These are phyloP conservation scores for Hanseniaspora nectarophila DNA, from an alignment of 805 yeast genomes.

Conservation along the genomic window DNA sequence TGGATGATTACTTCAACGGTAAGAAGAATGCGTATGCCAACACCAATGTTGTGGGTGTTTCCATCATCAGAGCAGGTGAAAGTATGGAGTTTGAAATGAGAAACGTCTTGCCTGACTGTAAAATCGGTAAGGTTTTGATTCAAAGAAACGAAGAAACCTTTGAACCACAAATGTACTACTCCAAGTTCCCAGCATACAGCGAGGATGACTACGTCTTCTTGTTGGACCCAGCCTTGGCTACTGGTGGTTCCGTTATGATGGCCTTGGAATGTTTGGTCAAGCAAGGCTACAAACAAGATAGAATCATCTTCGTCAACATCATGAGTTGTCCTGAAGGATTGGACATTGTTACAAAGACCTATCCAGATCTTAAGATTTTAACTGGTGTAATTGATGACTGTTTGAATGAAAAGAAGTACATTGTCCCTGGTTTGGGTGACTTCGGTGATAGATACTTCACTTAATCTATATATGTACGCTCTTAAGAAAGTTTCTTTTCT, in stretches of 20 bases:
- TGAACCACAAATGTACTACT: slow-evolving; percentile 78
- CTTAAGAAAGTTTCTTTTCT: too few relatives aligned
- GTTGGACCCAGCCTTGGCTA: slow-evolving; percentile 95
- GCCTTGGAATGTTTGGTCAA: slow-evolving; percentile 82
- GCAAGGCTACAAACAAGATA: slow-evolving; percentile 77
- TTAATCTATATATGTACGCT: too few relatives aligned
- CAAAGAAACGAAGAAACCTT: slow-evolving; percentile 99
- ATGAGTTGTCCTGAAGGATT: slow-evolving; percentile 95
- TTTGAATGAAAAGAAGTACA: slow-evolving; percentile 71
- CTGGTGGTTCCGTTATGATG: slow-evolving; percentile 97
- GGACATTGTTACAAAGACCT: slow-evolving; percentile 57
- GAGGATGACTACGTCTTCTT: slow-evolving; percentile 76
- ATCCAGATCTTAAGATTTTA: slow-evolving; percentile 76
- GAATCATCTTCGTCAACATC: slow-evolving; percentile 80
- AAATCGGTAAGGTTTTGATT: slow-evolving; percentile 91
- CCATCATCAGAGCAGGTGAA: slow-evolving; percentile 97
- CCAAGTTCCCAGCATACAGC: slow-evolving; percentile 87
- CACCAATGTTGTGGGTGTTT: slow-evolving; percentile 74
- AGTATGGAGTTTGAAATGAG: slow-evolving; percentile 97
- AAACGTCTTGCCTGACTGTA: slow-evolving; percentile 91
- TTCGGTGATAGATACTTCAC: slow-evolving; percentile 90
- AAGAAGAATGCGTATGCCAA: slow-evolving; percentile 67
- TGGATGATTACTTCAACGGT: slow-evolving; percentile 62
- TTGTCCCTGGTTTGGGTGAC: slow-evolving; percentile 93
- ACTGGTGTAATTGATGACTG: slow-evolving; percentile 89